These are phyloP conservation scores for Heliophila coronopifolia DNA, from an alignment of 441 rosid genomes.

Conservation along the genomic window DNA sequence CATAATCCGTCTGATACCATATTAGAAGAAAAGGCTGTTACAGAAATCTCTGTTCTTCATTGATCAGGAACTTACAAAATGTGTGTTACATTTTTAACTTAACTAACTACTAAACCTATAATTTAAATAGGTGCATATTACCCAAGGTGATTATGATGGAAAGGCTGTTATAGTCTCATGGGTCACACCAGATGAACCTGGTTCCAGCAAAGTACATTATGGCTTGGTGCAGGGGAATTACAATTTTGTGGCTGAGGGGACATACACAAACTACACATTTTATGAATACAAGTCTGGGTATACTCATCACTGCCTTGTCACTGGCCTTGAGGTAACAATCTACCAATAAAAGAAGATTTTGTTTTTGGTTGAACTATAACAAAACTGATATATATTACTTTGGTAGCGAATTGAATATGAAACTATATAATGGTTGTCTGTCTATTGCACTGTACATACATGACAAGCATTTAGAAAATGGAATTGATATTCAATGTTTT, in stretches of 20 bases:
- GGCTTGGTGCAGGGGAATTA: slow-evolving; percentile 42
- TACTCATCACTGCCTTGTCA: slow-evolving; percentile 72
- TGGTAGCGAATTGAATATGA: not conserved
- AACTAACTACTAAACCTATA: too few species aligned
- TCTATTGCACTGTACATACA: not conserved
- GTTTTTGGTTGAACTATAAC: not conserved
- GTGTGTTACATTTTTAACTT: too few species aligned
- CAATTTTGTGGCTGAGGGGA: slow-evolving; percentile 59
- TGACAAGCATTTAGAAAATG: not conserved
- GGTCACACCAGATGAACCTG: slow-evolving; percentile 80
- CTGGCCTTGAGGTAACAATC: slow-evolving; percentile 69
- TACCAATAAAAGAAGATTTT: not conserved
- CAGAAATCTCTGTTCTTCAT: too few species aligned
- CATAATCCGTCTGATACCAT: too few species aligned
- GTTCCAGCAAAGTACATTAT: slow-evolving; percentile 52
- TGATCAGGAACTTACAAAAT: too few species aligned
- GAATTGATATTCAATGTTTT: not conserved
- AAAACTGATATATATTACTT: not conserved
- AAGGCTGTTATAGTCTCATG: slow-evolving; percentile 82
- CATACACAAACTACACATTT: slow-evolving; percentile 58
- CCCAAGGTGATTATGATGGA: slow-evolving; percentile 94
- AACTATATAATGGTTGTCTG: not conserved
- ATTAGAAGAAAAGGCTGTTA: too few species aligned
- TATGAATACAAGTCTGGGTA: slow-evolving; percentile 76
- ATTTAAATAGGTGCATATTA: too few species aligned